These are phyloP conservation scores for Fusarium sp. DNA, from an alignment of 2,329 filamentous ascomycete species.

Conservation along the genomic window DNA sequence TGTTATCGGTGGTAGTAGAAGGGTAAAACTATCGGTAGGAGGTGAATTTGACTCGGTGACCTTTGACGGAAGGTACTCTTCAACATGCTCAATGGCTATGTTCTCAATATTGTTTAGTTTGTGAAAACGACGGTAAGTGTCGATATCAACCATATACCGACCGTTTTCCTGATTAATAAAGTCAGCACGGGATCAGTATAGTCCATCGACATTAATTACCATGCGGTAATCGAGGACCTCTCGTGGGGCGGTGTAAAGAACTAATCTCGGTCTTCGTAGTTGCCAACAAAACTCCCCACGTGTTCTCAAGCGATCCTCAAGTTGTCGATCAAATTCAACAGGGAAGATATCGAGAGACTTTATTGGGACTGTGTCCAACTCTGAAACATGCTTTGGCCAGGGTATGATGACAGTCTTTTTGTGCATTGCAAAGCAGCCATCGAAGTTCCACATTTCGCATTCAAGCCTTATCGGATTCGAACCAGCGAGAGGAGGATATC, in stretches of 20 bases:
- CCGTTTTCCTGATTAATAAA: not conserved
- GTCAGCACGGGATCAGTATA: not conserved
- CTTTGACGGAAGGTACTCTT: no score
- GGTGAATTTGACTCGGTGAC: not conserved
- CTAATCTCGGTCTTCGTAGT: not conserved
- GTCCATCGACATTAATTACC: not conserved
- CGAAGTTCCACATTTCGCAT: not conserved
- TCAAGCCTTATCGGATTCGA: not conserved
- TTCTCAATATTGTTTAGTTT: not conserved
- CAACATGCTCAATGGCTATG: not conserved
- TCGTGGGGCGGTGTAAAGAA: not conserved
- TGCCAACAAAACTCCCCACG: not conserved
- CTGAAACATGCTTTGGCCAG: not conserved
- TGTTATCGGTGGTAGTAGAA: not conserved
- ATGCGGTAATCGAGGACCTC: not conserved
- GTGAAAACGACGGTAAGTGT: not conserved
- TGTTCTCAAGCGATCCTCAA: not conserved
- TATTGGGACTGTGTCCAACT: not conserved
- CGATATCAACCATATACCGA: not conserved
- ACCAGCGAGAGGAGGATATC: not conserved
- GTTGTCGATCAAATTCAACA: accelerated
- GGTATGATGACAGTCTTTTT: not conserved
- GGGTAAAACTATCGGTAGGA: not conserved
- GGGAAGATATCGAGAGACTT: not conserved
- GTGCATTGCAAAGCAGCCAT: accelerated